Conservation (phyloP, 768 basidiomycete species). For the Cubamyces lactineus region DNA sequence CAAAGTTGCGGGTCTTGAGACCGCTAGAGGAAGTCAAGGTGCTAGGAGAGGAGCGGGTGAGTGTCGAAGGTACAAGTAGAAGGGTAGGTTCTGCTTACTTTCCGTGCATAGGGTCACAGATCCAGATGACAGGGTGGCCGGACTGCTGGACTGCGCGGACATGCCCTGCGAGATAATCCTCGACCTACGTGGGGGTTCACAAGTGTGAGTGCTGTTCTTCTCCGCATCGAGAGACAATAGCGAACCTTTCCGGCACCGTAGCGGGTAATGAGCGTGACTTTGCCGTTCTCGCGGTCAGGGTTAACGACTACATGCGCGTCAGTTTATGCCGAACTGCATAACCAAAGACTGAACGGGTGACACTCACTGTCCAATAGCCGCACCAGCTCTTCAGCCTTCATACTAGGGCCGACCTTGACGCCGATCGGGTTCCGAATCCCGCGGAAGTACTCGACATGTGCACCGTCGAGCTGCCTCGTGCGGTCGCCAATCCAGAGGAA, state of each 20-base stretch:
- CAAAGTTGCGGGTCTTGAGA: constrained; percentile 90
- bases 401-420: constrained; percentile 92
- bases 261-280: constrained; percentile 88
- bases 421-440: constrained; percentile 94
- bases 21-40: constrained; percentile 81
- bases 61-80: background rate
- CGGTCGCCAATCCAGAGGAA: constrained; percentile 98
- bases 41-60: constrained; percentile 42
- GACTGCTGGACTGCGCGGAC: constrained; percentile 80
- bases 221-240: background rate
- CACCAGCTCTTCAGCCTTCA: constrained; percentile 78
- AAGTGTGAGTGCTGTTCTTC: background rate
- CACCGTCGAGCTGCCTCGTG: constrained; percentile 88
- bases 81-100: constrained; percentile 58
- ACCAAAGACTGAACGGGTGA: background rate
- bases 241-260: constrained; percentile 87
- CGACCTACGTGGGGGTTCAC: constrained; percentile 53
- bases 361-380: constrained; percentile 72
- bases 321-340: background rate
- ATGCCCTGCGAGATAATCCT: constrained; percentile 72
- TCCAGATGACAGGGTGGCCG: constrained; percentile 89
- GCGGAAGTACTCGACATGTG: constrained; percentile 94
- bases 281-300: constrained; percentile 77
- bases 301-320: constrained; percentile 68
- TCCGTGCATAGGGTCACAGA: constrained; percentile 99